phyloP scores from a whole-genome alignment of 495 filamentous ascomycete genomes.

The Hypoxylon lenormandii region DNA sequence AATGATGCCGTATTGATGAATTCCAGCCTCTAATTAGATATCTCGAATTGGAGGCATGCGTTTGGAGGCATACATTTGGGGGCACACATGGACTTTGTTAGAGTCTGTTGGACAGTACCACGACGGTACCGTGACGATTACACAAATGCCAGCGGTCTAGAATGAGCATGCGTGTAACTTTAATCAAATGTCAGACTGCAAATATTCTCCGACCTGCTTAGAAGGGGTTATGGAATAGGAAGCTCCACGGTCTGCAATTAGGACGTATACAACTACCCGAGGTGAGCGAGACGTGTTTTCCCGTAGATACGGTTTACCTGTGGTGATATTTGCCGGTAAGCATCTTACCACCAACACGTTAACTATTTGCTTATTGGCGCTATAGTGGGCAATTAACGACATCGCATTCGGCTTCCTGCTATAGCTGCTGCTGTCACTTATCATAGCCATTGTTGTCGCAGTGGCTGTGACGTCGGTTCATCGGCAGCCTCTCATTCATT shows the following conservation, averaged over 20 bases:
- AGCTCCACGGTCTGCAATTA: conserved; percentile 8
- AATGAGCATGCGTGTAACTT: conserved; percentile 3
- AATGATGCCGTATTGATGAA: background rate
- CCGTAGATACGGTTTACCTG: too few species aligned
- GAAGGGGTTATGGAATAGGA: conserved; percentile 29
- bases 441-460: conserved; percentile 31
- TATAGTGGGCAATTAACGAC: conserved; percentile 1
- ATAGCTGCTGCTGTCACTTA: conserved; percentile 16
- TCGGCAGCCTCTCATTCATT: conserved; percentile 1
- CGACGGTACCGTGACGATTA: conserved; percentile 4
- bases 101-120: conserved; percentile 6
- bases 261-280: background rate
- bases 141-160: conserved; percentile 15
- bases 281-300: too few species aligned
- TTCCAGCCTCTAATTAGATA: background rate
- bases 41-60: background rate
- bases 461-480: conserved; percentile 27
- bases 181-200: conserved; percentile 28
- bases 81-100: background rate
- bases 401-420: conserved; percentile 24
- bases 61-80: background rate
- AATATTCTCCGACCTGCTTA: conserved; percentile 26
- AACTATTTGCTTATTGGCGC: conserved; percentile 28
- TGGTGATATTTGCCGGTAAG: conserved; percentile 40
- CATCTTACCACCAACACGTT: conserved; percentile 40